A percentile compares a stretch with the other conserved stretches of the same genome.
Evolutionary conservation across 352 stramenopile genomes (phyloP).

Genomic region (Phytopythium helicoides): DNA sequence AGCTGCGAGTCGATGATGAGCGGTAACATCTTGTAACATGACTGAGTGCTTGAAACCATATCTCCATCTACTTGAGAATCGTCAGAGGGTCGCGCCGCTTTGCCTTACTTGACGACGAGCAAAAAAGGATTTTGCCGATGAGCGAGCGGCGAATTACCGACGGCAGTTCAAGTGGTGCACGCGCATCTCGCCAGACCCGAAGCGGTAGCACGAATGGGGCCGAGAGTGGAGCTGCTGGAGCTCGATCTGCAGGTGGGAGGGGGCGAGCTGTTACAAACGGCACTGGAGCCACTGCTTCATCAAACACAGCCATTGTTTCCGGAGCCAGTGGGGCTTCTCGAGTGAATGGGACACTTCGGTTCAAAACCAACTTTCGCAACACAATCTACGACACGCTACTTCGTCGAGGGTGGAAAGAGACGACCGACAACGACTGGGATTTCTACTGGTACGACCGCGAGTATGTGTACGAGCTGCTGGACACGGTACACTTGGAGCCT

Average conservation of each 20-base stretch:
- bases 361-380: conserved; percentile 91
- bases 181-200: conserved; percentile 1
- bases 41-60: neutral
- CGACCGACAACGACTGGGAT: conserved; percentile 86
- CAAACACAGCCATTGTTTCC: no score
- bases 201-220: neutral
- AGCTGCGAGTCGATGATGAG: no score
- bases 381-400: conserved; percentile 92
- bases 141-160: conserved; percentile 1
- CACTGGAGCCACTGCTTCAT: neutral
- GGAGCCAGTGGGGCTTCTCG: no score
- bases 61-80: neutral
- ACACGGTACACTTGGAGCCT: conserved; percentile 82
- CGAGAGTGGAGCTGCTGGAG: neutral
- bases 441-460: conserved; percentile 90
- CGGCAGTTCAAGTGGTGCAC: conserved; percentile 2
- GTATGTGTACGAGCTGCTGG: conserved; percentile 91
- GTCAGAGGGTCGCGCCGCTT: no score
- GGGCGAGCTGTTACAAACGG: neutral
- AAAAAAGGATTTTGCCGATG: no score
- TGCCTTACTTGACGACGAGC: neutral
- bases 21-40: conserved; percentile 2
- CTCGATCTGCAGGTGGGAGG: neutral
- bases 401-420: conserved; percentile 89
- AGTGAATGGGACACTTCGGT: conserved; percentile 19